Evolutionary conservation across 2,329 filamentous ascomycete species (phyloP).

Genomic region (Periconia macrospinosa): DNA sequence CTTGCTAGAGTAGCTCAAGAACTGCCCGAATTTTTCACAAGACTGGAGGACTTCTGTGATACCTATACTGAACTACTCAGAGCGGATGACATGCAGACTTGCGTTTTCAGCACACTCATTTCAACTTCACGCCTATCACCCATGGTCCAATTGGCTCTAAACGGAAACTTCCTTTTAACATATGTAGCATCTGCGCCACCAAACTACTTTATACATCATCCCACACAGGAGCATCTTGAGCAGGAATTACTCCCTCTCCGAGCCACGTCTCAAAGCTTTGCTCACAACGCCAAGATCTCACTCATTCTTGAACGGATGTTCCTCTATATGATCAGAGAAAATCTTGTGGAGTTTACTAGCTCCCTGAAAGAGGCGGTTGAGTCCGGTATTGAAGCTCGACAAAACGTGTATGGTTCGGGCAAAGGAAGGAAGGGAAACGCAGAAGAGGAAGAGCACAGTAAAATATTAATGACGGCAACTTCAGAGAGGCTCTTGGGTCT

Average conservation of each 20-base stretch:
- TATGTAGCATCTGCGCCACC: slow-evolving; percentile 27
- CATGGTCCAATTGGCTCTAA: slow-evolving; percentile 52
- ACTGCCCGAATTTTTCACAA: slow-evolving; percentile 51
- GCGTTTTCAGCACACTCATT: slow-evolving; percentile 60
- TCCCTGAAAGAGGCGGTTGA: slow-evolving; percentile 51
- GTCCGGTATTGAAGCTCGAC: slow-evolving; percentile 56
- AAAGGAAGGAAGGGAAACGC: slow-evolving; percentile 47
- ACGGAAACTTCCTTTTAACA: slow-evolving; percentile 33
- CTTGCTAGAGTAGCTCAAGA: slow-evolving; percentile 42
- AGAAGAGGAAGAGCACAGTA: slow-evolving; percentile 40
- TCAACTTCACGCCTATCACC: slow-evolving; percentile 50
- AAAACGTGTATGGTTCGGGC: slow-evolving; percentile 46
- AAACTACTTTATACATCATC: slow-evolving; percentile 25
- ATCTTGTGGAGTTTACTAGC: slow-evolving; percentile 21
- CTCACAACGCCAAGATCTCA: slow-evolving; percentile 38
- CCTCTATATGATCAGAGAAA: slow-evolving; percentile 29
- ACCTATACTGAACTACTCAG: slow-evolving; percentile 60
- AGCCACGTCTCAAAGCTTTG: slow-evolving; percentile 28
- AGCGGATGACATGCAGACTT: slow-evolving; percentile 54
- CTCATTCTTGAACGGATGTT: slow-evolving; percentile 39
- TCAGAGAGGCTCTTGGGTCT: slow-evolving; percentile 38
- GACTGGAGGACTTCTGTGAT: slow-evolving; percentile 61
- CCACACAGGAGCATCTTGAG: slow-evolving; percentile 34
- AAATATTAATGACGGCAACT: slow-evolving; percentile 35
- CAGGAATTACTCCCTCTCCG: slow-evolving; percentile 25